These are phyloP conservation scores for Acer yangbiense DNA, from an alignment of 345 rosid species.

Conservation along the genomic window DNA sequence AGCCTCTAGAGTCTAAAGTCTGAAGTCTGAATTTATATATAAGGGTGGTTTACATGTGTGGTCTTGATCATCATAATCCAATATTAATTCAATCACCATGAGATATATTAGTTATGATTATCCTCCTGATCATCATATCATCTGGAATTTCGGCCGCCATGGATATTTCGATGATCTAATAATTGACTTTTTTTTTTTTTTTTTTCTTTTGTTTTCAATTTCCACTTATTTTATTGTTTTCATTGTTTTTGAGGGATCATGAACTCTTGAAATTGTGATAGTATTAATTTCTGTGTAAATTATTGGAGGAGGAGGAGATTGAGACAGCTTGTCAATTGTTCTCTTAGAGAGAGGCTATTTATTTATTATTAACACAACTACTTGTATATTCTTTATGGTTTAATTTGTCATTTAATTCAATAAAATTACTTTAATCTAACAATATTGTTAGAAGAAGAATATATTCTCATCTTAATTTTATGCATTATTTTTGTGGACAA, in stretches of 20 bases:
- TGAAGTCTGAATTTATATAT: too few relatives aligned
- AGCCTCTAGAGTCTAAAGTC: not conserved
- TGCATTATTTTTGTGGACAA: too few relatives aligned
- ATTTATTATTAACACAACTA: not conserved
- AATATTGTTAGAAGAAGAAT: not conserved
- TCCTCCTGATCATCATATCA: not conserved
- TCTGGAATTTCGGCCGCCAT: not conserved
- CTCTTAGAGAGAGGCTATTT: not conserved
- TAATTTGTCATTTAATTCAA: not conserved
- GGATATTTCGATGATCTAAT: not conserved
- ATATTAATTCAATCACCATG: not conserved
- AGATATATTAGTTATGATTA: not conserved
- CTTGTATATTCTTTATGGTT: not conserved
- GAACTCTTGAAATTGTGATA: not conserved
- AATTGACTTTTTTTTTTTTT: not conserved
- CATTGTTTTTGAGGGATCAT: not conserved
- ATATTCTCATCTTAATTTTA: not conserved
- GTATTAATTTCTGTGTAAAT: not conserved
- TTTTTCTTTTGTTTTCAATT: not conserved
- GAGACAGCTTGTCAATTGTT: not conserved
- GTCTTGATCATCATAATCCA: not conserved
- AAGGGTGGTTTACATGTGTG: not conserved
- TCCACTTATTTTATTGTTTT: not conserved
- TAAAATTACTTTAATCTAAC: not conserved
- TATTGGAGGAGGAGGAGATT: not conserved